Evolutionary conservation across 2,329 filamentous ascomycete genomes (phyloP).

Genomic region (Raffaelea deltoideospora): DNA sequence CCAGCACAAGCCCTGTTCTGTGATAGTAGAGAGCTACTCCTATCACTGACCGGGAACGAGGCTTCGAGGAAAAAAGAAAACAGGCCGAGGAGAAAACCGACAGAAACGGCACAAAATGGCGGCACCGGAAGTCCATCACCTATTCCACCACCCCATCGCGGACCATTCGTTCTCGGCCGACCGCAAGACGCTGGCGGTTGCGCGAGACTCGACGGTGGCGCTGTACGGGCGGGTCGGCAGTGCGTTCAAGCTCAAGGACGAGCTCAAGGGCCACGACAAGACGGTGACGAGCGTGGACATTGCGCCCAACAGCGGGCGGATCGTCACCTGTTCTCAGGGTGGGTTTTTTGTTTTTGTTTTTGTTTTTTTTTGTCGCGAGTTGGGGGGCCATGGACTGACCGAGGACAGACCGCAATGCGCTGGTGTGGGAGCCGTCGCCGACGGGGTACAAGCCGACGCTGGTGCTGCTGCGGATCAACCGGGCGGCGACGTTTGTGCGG

Average conservation of each 20-base stretch:
- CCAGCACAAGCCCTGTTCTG: constrained; percentile 11
- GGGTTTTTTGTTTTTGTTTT: constrained; percentile 12
- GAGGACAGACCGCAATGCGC: constrained; percentile 76
- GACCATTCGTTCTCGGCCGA: constrained; percentile 98
- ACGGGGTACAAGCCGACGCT: constrained; percentile 92
- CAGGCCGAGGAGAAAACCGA: neutral
- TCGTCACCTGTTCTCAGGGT: constrained; percentile 97
- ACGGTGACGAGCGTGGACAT: constrained; percentile 93
- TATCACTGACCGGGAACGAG: constrained; percentile 36
- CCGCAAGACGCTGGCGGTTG: constrained; percentile 74
- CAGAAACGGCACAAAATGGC: constrained; percentile 46
- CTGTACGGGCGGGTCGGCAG: constrained; percentile 63
- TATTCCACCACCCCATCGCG: constrained; percentile 91
- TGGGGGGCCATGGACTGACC: too few species aligned
- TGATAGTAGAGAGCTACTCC: constrained; percentile 99
- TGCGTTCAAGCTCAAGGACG: constrained; percentile 73
- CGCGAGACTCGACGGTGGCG: constrained; percentile 79
- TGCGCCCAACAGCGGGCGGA: constrained; percentile 75
- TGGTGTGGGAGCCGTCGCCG: constrained; percentile 93
- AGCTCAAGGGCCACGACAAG: constrained; percentile 94
- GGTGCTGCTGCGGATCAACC: constrained; percentile 90
- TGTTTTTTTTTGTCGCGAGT: too few species aligned
- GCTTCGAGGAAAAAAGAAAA: neutral
- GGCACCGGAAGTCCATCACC: constrained; percentile 79
- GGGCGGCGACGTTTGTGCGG: constrained; percentile 88